Evolutionary conservation across 805 yeast genomes (phyloP), one percentile per base, ranked within the genome.

Genomic region (Cephaloascus fragrans): DNA sequence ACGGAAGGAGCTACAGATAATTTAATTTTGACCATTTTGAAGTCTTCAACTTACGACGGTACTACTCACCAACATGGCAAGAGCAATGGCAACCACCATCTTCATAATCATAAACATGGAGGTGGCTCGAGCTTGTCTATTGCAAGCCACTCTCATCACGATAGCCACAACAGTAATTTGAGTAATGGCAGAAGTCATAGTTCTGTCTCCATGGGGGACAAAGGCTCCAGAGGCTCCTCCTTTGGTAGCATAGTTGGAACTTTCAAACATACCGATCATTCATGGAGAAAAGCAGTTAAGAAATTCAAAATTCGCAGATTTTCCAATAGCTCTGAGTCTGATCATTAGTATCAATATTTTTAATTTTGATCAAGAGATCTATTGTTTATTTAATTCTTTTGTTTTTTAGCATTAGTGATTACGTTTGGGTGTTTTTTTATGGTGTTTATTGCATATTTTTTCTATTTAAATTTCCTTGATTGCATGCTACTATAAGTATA

Each of bases 281-380:
- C 48, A 35, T 54, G 57, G 50, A 52, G 49, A 38, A 57, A 47
- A 37, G 51, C 58, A 14, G 56, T 52, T 35, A 54, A 50, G 47
- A 60, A 55, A 44, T 53, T 62, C 39, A 55, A 52, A 37, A 45
- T 58, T 26, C 48, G 69, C 36, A 47, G 67, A 29, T 55, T 53
- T 16, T 33, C 35, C 19, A 33, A 33, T 18, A 6, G 17, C n/a
- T 31, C 33, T 14, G 33, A 31, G 8, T 16, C 33, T 16, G 33
- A 31, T 6, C 33, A 31, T 9, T 16, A 31, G 33, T 31, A n/a
- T n/a, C n/a, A n/a, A n/a, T n/a, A n/a, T n/a, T n/a, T n/a, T n/a
- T n/a, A n/a, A n/a, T n/a, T n/a, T n/a, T n/a, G n/a, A n/a, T n/a
- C n/a, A n/a, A n/a, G n/a, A n/a, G n/a, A n/a, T n/a, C n/a, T n/a